Conservation (phyloP, 306 rosid species). For the Casuarina equisetifolia region DNA sequence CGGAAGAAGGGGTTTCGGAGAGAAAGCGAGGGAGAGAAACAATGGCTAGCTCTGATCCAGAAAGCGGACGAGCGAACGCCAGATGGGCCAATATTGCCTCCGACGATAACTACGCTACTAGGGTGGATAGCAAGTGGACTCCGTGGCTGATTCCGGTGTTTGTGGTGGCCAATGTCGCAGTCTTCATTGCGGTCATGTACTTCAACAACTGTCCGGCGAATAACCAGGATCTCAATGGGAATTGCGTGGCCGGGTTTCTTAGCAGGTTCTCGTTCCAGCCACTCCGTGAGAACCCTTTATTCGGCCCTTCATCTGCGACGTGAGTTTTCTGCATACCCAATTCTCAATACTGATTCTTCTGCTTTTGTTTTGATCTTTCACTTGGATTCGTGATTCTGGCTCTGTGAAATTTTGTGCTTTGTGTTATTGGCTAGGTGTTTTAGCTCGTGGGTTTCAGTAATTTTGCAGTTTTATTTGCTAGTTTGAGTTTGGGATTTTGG, state of each 20-base stretch:
- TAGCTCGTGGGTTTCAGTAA: background rate
- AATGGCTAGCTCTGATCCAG: slow-evolving; percentile 63
- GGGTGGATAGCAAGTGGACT: slow-evolving; percentile 56
- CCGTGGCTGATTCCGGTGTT: slow-evolving; percentile 83
- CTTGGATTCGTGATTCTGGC: background rate
- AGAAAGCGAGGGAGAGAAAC: slow-evolving; percentile 11
- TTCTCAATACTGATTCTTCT: background rate
- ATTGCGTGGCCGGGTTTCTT: slow-evolving; percentile 56
- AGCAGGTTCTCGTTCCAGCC: slow-evolving; percentile 78
- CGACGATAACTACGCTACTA: slow-evolving; percentile 35
- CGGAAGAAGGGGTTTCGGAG: background rate
- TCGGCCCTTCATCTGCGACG: slow-evolving; percentile 84
- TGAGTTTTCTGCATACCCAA: slow-evolving; percentile 27
- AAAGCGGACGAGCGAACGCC: slow-evolving; percentile 50
- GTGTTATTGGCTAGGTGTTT: background rate
- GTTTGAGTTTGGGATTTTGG: background rate
- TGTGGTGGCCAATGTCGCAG: slow-evolving; percentile 57
- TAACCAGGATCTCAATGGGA: slow-evolving; percentile 28
- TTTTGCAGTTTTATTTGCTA: background rate
- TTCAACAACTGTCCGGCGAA: slow-evolving; percentile 72
- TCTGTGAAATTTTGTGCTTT: background rate
- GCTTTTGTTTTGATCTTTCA: background rate
- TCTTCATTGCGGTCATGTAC: slow-evolving; percentile 64
- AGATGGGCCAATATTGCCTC: slow-evolving; percentile 21
- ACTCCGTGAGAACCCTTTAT: slow-evolving; percentile 66